Conservation (phyloP, 345 rosid genomes). For the Salix brachista region DNA sequence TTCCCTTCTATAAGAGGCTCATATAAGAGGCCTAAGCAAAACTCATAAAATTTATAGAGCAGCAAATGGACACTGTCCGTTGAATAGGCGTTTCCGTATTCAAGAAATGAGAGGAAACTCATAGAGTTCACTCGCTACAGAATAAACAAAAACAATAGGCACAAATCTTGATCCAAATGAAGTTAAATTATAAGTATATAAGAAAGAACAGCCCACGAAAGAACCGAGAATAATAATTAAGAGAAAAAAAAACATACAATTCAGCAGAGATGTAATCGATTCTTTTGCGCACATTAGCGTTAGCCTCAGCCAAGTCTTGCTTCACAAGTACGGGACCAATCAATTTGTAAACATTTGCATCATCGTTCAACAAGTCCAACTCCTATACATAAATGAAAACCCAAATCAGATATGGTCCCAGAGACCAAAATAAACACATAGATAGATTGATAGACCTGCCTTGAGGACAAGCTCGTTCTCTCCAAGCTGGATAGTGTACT, state of each 20-base stretch:
- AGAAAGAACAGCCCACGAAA: background rate
- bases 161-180: background rate
- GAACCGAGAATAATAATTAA: background rate
- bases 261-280: constrained; percentile 92
- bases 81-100: too few relatives aligned
- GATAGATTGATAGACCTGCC: constrained; percentile 50
- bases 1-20: too few relatives aligned
- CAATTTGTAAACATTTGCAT: constrained; percentile 88
- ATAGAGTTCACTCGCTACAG: too few relatives aligned
- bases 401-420: background rate
- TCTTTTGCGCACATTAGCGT: constrained; percentile 91
- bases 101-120: too few relatives aligned
- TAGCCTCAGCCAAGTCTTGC: constrained; percentile 95
- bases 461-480: constrained; percentile 96
- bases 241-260: constrained; percentile 41
- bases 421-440: background rate
- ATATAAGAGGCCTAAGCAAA: too few relatives aligned
- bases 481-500: constrained; percentile 89
- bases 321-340: constrained; percentile 96
- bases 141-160: too few relatives aligned
- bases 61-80: too few relatives aligned
- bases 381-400: constrained; percentile 39
- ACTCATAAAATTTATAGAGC: too few relatives aligned
- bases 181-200: too few relatives aligned
- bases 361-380: constrained; percentile 79